phyloP scores from a whole-genome alignment of 805 yeast genomes.

The Metschnikowia peoriensis region DNA sequence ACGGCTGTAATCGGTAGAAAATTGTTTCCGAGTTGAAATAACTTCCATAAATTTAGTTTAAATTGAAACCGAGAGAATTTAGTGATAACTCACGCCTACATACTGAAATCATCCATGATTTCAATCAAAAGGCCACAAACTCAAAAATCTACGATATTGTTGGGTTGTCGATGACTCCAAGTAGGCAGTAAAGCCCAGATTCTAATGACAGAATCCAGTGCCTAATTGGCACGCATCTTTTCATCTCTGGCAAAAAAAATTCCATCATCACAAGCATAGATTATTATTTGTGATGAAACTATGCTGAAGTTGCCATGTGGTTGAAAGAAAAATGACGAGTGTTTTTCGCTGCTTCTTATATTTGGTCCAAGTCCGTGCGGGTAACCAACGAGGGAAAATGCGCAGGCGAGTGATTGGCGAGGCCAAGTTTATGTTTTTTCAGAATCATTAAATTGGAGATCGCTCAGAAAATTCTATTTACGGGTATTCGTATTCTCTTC shows the following conservation, averaged over 20 bases:
- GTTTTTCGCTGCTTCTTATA: constrained; percentile 2
- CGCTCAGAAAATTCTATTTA: too few relatives aligned
- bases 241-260: constrained; percentile 40
- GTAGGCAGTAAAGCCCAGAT: constrained; percentile 19
- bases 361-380: constrained; percentile 9
- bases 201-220: constrained; percentile 20
- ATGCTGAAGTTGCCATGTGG: constrained; percentile 43
- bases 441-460: too few relatives aligned
- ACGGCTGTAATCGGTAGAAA: too few relatives aligned
- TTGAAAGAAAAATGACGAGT: background rate
- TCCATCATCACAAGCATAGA: constrained; percentile 44
- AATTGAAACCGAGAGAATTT: too few relatives aligned
- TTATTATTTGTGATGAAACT: constrained; percentile 39
- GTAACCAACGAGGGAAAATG: constrained; percentile 5
- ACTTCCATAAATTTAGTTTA: too few relatives aligned
- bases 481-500: too few relatives aligned
- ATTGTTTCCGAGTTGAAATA: too few relatives aligned
- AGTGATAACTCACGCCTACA: background rate
- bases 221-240: constrained; percentile 25
- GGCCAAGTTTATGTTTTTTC: too few relatives aligned
- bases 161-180: constrained; percentile 9
- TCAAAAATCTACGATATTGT: background rate
- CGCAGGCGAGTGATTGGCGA: background rate
- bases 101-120: background rate
- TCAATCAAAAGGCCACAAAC: background rate